Evolutionary conservation across 169 alveolate species (phyloP).

Genomic region (Plasmodium fragile): DNA sequence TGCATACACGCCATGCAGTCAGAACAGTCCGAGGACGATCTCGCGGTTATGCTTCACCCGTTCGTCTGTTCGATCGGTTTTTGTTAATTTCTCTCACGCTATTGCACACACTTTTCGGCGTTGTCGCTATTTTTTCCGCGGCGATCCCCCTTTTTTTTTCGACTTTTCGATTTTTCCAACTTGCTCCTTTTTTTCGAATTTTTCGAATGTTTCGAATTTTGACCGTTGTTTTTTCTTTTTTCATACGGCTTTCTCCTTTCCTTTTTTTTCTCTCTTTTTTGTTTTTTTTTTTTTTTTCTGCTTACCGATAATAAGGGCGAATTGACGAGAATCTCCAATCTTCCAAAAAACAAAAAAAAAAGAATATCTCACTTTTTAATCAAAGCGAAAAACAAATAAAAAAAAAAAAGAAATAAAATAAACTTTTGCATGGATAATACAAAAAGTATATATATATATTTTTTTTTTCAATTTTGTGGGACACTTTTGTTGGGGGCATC

Average conservation of each 20-base stretch:
- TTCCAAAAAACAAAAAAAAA: background rate
- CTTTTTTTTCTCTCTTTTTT: background rate
- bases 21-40: background rate
- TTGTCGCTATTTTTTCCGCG: background rate
- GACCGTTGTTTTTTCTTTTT: background rate
- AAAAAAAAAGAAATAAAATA: background rate
- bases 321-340: constrained; percentile 26
- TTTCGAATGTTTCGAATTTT: background rate
- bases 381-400: constrained; percentile 5
- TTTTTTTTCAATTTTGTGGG: background rate
- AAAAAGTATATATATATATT: constrained; percentile 6
- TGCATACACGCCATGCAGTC: background rate
- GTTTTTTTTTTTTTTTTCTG: background rate
- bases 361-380: background rate
- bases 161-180: background rate
- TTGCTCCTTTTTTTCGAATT: too few relatives aligned
- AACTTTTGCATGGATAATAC: constrained; percentile 6
- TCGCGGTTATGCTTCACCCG: background rate
- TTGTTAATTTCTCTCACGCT: background rate
- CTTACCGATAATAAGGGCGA: constrained; percentile 16
- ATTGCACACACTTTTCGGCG: background rate
- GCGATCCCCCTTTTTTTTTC: background rate
- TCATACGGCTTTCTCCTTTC: background rate
- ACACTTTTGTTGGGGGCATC: background rate
- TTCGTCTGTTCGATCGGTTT: background rate